Conservation (phyloP, 2,329 filamentous ascomycete species). For the Dothidotthia symphoricarpi region DNA sequence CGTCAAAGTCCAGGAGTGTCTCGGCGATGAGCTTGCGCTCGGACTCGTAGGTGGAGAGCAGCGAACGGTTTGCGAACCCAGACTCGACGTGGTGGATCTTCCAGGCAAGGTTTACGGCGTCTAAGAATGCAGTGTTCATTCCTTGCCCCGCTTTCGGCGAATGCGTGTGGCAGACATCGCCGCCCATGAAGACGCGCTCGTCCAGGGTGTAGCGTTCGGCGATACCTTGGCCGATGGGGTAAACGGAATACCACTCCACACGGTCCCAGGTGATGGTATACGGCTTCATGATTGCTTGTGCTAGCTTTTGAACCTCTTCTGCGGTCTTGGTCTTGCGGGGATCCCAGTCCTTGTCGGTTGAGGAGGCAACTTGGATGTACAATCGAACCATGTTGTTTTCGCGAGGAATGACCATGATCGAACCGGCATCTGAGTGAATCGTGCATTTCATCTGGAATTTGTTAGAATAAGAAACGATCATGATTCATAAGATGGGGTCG, state of each 20-base stretch:
- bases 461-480: constrained; percentile 8
- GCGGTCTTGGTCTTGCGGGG: constrained; percentile 60
- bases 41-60: constrained; percentile 80
- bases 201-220: constrained; percentile 64
- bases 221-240: constrained; percentile 65
- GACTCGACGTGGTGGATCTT: constrained; percentile 90
- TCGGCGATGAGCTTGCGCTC: constrained; percentile 85
- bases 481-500: not conserved
- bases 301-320: constrained; percentile 58
- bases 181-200: constrained; percentile 65
- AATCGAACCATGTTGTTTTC: constrained; percentile 56
- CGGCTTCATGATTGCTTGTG: constrained; percentile 59
- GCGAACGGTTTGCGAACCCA: constrained; percentile 71
- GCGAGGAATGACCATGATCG: constrained; percentile 62
- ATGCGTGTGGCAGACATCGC: constrained; percentile 64
- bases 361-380: constrained; percentile 61
- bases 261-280: constrained; percentile 63
- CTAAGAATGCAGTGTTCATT: constrained; percentile 61
- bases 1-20: constrained; percentile 80
- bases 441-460: constrained; percentile 60
- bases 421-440: constrained; percentile 63
- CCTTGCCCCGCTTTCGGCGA: constrained; percentile 63
- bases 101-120: constrained; percentile 87
- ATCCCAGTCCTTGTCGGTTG: constrained; percentile 60
- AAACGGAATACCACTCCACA: constrained; percentile 65